Conservation (phyloP, 2,329 filamentous ascomycete genomes). For the Didymella exigua region DNA sequence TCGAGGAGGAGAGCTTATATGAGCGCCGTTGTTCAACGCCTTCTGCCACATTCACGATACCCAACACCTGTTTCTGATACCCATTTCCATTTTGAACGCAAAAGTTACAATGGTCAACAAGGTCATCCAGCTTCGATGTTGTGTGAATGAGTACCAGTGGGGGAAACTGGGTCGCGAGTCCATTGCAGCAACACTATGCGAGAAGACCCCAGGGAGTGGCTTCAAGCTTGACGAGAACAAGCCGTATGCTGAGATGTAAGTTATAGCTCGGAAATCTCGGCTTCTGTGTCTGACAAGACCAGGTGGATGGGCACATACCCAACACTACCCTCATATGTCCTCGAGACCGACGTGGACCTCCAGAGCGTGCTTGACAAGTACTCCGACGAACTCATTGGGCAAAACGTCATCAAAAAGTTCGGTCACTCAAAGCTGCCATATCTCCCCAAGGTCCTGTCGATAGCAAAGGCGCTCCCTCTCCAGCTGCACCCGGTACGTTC, state of each 20-base stretch:
- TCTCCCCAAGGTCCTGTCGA: constrained; percentile 77
- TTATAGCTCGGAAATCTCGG: not conserved
- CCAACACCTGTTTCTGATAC: not conserved
- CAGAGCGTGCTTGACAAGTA: constrained; percentile 67
- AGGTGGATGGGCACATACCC: constrained; percentile 79
- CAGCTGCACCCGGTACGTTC: constrained; percentile 68
- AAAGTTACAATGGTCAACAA: constrained; percentile 53
- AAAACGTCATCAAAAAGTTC: constrained; percentile 64
- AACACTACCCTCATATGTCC: constrained; percentile 67
- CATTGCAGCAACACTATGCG: constrained; percentile 68
- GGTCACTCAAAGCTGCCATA: constrained; percentile 70
- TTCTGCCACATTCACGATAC: not conserved
- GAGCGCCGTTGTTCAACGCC: not conserved
- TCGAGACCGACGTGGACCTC: constrained; percentile 67
- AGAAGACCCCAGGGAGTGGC: constrained; percentile 65
- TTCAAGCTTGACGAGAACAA: constrained; percentile 69
- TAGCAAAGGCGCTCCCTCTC: constrained; percentile 74
- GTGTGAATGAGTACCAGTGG: constrained; percentile 76
- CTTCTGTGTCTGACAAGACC: constrained; percentile 11
- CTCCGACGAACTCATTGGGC: constrained; percentile 67
- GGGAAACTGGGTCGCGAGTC: constrained; percentile 71
- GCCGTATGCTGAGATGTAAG: constrained; percentile 65
- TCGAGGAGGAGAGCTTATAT: constrained; percentile 5
- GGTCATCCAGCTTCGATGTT: constrained; percentile 61
- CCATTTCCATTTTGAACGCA: not conserved